Evolutionary conservation across 2,329 filamentous ascomycete genomes (phyloP).

Genomic region (Hypoxylon sp.): DNA sequence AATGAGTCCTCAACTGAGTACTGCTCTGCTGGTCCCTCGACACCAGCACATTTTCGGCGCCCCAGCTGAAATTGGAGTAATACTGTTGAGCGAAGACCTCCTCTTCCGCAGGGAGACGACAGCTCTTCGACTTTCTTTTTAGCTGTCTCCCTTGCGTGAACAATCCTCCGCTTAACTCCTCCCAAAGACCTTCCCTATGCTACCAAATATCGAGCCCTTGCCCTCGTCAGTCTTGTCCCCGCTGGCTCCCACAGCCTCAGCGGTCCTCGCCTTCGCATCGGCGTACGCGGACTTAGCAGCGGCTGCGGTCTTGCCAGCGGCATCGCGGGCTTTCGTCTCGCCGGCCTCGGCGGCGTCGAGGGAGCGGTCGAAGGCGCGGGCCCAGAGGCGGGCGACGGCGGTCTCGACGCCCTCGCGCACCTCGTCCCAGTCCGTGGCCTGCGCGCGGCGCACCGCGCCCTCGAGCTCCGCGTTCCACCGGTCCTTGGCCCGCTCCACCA

Average conservation of each 20-base stretch:
- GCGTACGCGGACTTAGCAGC: constrained; percentile 44
- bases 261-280: constrained; percentile 43
- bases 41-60: constrained; percentile 46
- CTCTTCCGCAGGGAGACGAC: constrained; percentile 56
- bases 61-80: constrained; percentile 51
- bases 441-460: constrained; percentile 69
- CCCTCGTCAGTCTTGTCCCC: constrained; percentile 47
- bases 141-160: constrained; percentile 47
- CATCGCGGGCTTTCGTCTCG: constrained; percentile 11
- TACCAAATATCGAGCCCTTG: constrained; percentile 49
- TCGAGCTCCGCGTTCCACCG: constrained; percentile 80
- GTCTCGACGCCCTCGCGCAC: constrained; percentile 67
- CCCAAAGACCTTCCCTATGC: constrained; percentile 52
- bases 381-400: constrained; percentile 55
- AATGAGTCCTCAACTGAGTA: constrained; percentile 34
- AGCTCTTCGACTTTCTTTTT: constrained; percentile 49
- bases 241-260: constrained; percentile 41
- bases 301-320: constrained; percentile 46
- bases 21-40: constrained; percentile 53
- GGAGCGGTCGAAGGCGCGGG: constrained; percentile 47
- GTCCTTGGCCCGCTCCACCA: constrained; percentile 75
- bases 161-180: constrained; percentile 52
- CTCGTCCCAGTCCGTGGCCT: constrained; percentile 70
- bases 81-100: constrained; percentile 65
- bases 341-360: constrained; percentile 41